phyloP scores from a whole-genome alignment of 116 monocot genomes.

The Zostera marina region DNA sequence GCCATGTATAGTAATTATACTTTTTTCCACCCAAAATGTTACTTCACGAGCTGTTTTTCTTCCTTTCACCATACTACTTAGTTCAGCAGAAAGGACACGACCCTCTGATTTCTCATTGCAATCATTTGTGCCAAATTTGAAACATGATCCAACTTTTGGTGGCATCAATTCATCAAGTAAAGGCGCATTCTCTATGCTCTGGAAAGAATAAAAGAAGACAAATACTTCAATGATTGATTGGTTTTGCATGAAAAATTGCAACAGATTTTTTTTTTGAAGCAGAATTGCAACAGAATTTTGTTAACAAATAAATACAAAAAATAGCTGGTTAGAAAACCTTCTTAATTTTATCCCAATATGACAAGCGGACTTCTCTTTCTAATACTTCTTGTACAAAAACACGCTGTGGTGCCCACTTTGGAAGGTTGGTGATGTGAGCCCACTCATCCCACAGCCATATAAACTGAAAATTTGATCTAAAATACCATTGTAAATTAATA shows the following conservation, averaged over 20 bases:
- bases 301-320: not conserved
- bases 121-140: constrained; percentile 39
- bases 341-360: constrained; percentile 94
- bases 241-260: no score
- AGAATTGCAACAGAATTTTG: not conserved
- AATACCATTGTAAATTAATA: not conserved
- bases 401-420: constrained; percentile 91
- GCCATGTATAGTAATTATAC: constrained; percentile 45
- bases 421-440: constrained; percentile 73
- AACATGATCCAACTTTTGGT: constrained; percentile 56
- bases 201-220: not conserved
- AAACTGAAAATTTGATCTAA: constrained; percentile 86
- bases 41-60: constrained; percentile 52
- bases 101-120: constrained; percentile 20
- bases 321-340: constrained; percentile 28
- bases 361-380: constrained; percentile 85
- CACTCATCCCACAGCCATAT: constrained; percentile 98
- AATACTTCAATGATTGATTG: no score
- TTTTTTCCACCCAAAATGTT: constrained; percentile 60
- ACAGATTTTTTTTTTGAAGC: not conserved
- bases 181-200: constrained; percentile 80
- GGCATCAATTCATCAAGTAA: constrained; percentile 71
- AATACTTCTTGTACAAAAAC: constrained; percentile 96
- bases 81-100: constrained; percentile 43
- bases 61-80: constrained; percentile 48